phyloP scores from a whole-genome alignment of 1,284 basidiomycete species.

The Trametes hirsuta region DNA sequence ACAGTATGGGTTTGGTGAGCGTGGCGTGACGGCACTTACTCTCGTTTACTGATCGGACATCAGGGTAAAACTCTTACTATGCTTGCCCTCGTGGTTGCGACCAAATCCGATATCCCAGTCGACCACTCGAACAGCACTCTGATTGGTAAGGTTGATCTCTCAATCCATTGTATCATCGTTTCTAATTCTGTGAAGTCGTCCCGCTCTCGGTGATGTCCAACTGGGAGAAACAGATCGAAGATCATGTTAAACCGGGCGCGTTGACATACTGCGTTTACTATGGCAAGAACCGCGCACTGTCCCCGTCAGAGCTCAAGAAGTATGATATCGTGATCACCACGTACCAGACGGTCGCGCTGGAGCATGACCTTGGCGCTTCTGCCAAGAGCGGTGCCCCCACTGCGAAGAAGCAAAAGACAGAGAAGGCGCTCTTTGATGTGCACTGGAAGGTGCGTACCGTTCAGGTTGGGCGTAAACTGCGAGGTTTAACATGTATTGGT shows the following conservation, averaged over 20 bases:
- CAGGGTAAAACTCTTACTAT: constrained; percentile 88
- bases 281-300: constrained; percentile 65
- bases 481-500: background rate
- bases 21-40: background rate
- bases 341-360: constrained; percentile 73
- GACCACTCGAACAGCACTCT: constrained; percentile 71
- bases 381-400: constrained; percentile 33
- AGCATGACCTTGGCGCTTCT: constrained; percentile 41
- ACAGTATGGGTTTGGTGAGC: constrained; percentile 79
- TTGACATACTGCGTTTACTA: constrained; percentile 73
- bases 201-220: constrained; percentile 89
- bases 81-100: constrained; percentile 76
- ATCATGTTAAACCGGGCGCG: constrained; percentile 66
- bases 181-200: constrained; percentile 56
- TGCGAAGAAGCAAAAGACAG: constrained; percentile 62
- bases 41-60: constrained; percentile 5
- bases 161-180: background rate
- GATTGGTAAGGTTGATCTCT: constrained; percentile 58
- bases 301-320: constrained; percentile 59
- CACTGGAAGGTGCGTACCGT: constrained; percentile 71
- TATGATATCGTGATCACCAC: constrained; percentile 91
- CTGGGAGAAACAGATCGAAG: constrained; percentile 87
- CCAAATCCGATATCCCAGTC: constrained; percentile 61
- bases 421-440: constrained; percentile 64
- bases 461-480: background rate